Conservation (phyloP, 2,329 filamentous ascomycete species). For the Metarhizium robertsii region DNA sequence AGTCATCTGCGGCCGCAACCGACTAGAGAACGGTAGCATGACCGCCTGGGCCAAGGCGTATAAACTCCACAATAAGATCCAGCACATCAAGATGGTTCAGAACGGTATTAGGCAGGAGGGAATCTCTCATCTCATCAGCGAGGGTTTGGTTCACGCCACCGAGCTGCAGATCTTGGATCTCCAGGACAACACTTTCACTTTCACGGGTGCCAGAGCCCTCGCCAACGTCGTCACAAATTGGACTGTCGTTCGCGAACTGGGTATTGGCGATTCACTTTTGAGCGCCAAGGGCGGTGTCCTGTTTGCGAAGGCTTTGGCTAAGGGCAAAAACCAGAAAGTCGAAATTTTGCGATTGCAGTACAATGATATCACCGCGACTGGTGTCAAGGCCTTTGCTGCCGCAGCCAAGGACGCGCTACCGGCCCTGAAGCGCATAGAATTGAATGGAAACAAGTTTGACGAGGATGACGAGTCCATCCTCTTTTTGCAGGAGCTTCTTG, state of each 20-base stretch:
- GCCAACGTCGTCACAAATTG: conserved; percentile 66
- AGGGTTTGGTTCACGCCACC: conserved; percentile 65
- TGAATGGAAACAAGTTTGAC: conserved; percentile 92
- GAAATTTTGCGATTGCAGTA: conserved; percentile 79
- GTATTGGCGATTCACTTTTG: conserved; percentile 80
- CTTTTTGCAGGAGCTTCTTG: conserved; percentile 60
- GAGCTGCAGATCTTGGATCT: conserved; percentile 72
- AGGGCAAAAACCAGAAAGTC: conserved; percentile 69
- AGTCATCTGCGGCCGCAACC: conserved; percentile 93
- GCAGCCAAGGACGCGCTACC: conserved; percentile 63
- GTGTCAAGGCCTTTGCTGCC: conserved; percentile 60
- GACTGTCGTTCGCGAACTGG: conserved; percentile 70
- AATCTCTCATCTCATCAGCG: conserved; percentile 68
- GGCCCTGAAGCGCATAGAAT: conserved; percentile 71
- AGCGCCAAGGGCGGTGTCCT: conserved; percentile 66
- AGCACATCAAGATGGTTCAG: conserved; percentile 92
- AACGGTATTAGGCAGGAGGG: conserved; percentile 95
- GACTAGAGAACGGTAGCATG: conserved; percentile 95
- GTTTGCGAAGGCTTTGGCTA: conserved; percentile 62
- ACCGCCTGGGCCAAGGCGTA: conserved; percentile 85
- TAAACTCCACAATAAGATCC: conserved; percentile 71
- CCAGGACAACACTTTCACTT: conserved; percentile 95
- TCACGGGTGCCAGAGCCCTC: conserved; percentile 68
- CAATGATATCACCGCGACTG: conserved; percentile 81
- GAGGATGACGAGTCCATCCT: conserved; percentile 72